Percentiles rank a stretch among this genome's conserved stretches.
These are phyloP conservation scores for Aspergillus transmontanensis DNA, from an alignment of 2,329 filamentous ascomycete genomes.

Conservation along the genomic window DNA sequence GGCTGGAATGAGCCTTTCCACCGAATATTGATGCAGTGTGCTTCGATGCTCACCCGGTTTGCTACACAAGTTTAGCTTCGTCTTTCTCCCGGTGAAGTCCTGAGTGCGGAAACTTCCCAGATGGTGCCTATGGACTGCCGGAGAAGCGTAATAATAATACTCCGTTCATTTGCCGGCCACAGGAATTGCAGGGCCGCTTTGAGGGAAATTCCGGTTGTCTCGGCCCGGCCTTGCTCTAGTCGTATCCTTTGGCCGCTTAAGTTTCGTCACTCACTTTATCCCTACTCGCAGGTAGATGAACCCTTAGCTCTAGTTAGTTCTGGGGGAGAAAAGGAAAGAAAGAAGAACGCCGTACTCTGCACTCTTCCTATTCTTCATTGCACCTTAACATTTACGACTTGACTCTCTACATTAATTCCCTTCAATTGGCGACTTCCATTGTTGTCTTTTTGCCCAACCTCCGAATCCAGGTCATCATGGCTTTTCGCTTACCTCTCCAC, in stretches of 20 bases:
- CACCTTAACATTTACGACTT: not conserved
- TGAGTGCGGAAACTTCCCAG: conserved; percentile 24
- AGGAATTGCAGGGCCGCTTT: conserved; percentile 21
- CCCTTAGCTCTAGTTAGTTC: not conserved
- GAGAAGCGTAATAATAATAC: conserved; percentile 38
- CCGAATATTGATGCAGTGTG: not conserved
- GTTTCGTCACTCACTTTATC: conserved; percentile 20
- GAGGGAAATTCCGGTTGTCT: conserved; percentile 33
- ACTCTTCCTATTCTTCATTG: not conserved
- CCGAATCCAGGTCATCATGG: conserved; percentile 30
- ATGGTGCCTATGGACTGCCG: conserved; percentile 22
- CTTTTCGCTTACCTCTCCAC: conserved; percentile 41
- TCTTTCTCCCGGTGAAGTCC: not conserved
- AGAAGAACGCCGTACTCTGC: not conserved
- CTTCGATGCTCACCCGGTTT: not conserved
- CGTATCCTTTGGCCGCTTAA: conserved; percentile 8
- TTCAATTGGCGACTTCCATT: not conserved
- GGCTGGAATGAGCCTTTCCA: not conserved
- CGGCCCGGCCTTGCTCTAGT: conserved; percentile 27
- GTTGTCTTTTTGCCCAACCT: not conserved
- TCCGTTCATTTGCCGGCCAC: conserved; percentile 30
- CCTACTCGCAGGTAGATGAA: not conserved
- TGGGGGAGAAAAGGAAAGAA: not conserved
- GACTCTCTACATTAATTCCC: not conserved
- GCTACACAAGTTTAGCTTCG: not conserved